Evolutionary conservation across 805 yeast species (phyloP), one percentile per base, ranked within the genome.

Genomic region (Candida rishiriensis): DNA sequence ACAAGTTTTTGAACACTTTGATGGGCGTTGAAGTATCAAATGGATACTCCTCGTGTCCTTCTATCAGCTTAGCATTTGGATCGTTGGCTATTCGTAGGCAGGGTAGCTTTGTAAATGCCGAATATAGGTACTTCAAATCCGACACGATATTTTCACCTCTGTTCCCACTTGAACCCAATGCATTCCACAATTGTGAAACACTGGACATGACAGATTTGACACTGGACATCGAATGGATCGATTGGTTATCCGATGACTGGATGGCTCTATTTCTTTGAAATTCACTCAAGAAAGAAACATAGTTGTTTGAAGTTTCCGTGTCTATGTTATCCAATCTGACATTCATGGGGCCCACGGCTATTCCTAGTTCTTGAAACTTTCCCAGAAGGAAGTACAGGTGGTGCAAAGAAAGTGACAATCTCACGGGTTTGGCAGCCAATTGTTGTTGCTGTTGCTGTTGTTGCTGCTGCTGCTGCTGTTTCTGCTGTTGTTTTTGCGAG

Each of bases 21-120:
- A 82, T 57, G 3, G 88, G 87, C 9, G 83, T 81, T 4, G 83
- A 73, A 3, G 86, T 79, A 54, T 82, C 88, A 57, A 83, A 81
- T 0, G 87, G 88, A 56, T 76, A 81, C 56, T 81, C 87, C 54
- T 81, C 85, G 57, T 79, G 82, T 2, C 81, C 80, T 40, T 69
- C 72, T 28, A 81, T 81, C 36, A 78, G 64, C 49, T 70, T 74
- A 14, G 83, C 75, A 48, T 78, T 78, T 7, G 78, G 70, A 48
- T 79, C 83, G 10, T 83, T 82, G 11, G 81, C 75, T 43, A 81
- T 57, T 31, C 83, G 64, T 40, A 81, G 67, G 56, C 86, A 79
- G 0, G 88, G 87, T 26, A 81, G 65, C 50, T 81, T 81, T 3
- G 85, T 76, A 59, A 81, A 82, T 3, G 83, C 80, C 14, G 81